Percentiles rank a stretch among this genome's conserved stretches.
phyloP scores from a whole-genome alignment of 1,139 yeast genomes.

The Diutina rugosa region DNA sequence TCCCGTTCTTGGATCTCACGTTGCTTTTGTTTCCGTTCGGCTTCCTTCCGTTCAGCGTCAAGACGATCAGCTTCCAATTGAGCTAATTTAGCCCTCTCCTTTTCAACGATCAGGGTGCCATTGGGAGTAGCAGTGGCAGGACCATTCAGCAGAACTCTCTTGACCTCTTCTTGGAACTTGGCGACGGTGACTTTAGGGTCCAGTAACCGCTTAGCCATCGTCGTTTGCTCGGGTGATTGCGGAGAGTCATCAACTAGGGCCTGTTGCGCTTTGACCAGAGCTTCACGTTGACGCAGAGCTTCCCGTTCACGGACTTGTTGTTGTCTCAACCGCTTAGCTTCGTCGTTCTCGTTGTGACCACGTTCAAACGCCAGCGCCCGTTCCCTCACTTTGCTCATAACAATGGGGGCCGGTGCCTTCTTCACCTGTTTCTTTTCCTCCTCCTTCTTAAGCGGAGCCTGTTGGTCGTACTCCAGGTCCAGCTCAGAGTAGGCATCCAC shows the following conservation, averaged over 20 bases:
- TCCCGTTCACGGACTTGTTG: neutral
- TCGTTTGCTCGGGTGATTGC: neutral
- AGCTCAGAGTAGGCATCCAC: neutral
- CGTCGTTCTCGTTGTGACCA: neutral
- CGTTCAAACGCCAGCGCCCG: neutral
- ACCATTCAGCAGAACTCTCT: neutral
- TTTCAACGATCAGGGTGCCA: neutral
- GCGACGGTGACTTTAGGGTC: neutral
- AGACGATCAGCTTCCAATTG: neutral
- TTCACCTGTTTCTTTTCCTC: neutral
- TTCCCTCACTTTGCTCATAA: neutral
- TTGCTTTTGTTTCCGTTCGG: neutral
- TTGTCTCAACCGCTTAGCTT: neutral
- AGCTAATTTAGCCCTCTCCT: neutral
- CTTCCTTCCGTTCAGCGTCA: constrained; percentile 1
- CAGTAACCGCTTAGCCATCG: neutral
- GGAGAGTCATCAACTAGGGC: neutral
- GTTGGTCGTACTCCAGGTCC: constrained; percentile 2
- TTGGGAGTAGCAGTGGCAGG: neutral
- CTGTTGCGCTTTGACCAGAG: neutral
- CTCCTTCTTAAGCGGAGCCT: neutral
- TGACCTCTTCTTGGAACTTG: neutral
- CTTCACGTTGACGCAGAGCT: neutral
- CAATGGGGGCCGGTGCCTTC: neutral
- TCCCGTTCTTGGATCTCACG: neutral